phyloP scores from a whole-genome alignment of 345 rosid genomes.

The Boechera retrofracta region DNA sequence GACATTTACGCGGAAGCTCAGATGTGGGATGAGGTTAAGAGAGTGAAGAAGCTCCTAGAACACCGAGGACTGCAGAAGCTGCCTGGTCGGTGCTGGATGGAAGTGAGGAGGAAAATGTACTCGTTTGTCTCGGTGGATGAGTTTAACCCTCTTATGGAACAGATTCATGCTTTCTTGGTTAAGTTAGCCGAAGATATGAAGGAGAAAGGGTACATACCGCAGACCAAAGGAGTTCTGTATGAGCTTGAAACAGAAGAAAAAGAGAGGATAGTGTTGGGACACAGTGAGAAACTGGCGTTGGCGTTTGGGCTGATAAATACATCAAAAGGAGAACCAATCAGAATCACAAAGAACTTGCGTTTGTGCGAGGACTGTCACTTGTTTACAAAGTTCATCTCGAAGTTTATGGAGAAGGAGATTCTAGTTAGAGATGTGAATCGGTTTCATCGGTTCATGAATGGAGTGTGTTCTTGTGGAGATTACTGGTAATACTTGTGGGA shows the following conservation, averaged over 20 bases:
- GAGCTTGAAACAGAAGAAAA: conserved; percentile 77
- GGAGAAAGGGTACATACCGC: conserved; percentile 80
- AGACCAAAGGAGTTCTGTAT: conserved; percentile 80
- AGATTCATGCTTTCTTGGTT: conserved; percentile 70
- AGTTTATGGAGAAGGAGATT: conserved; percentile 72
- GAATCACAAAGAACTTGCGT: conserved; percentile 86
- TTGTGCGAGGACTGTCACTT: conserved; percentile 90
- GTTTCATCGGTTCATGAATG: conserved; percentile 77
- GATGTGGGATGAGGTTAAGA: conserved; percentile 76
- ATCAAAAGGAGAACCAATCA: conserved; percentile 64
- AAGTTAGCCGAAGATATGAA: conserved; percentile 77
- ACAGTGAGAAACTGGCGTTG: conserved; percentile 85
- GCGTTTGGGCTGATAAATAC: conserved; percentile 84
- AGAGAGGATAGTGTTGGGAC: conserved; percentile 81
- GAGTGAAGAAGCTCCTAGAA: conserved; percentile 71
- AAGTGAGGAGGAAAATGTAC: conserved; percentile 67
- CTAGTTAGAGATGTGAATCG: conserved; percentile 87
- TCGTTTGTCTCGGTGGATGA: conserved; percentile 74
- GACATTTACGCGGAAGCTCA: conserved; percentile 77
- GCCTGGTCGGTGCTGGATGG: conserved; percentile 83
- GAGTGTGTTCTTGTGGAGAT: conserved; percentile 89
- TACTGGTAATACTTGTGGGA: conserved; percentile 58
- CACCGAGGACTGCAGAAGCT: conserved; percentile 63
- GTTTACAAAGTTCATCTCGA: conserved; percentile 79
- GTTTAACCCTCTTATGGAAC: conserved; percentile 65